Conservation (phyloP, 352 stramenopile species). For the Globisporangium echinulatum region DNA sequence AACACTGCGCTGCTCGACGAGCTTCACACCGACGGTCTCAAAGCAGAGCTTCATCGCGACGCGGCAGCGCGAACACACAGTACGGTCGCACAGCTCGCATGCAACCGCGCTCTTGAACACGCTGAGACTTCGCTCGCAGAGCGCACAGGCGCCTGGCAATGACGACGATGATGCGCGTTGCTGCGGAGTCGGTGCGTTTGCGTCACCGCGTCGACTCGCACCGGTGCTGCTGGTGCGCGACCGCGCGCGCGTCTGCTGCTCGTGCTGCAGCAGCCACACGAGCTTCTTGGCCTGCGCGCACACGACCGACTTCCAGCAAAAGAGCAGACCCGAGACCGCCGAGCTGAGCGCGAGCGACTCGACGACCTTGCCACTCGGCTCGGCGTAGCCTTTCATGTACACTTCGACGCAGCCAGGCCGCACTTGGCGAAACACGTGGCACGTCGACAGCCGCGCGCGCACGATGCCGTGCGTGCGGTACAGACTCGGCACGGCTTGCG, state of each 20-base stretch:
- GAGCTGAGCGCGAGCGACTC: slow-evolving; percentile 38
- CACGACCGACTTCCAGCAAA: slow-evolving; percentile 21
- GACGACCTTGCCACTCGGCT: slow-evolving; percentile 31
- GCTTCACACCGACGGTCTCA: slow-evolving; percentile 10
- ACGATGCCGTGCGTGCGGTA: slow-evolving; percentile 24
- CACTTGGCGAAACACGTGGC: slow-evolving; percentile 29
- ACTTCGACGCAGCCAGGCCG: slow-evolving; percentile 17
- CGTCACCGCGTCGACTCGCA: slow-evolving; percentile 5
- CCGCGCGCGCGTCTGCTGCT: slow-evolving; percentile 9
- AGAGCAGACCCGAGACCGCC: slow-evolving; percentile 10
- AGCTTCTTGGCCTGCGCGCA: slow-evolving; percentile 23
- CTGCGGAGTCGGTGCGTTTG: neutral
- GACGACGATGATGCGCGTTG: neutral
- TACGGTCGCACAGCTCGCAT: slow-evolving; percentile 3
- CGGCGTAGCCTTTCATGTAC: slow-evolving; percentile 31
- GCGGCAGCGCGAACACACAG: slow-evolving; percentile 10
- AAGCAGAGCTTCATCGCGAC: slow-evolving; percentile 10
- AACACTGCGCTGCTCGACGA: neutral
- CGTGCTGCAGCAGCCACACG: slow-evolving; percentile 30
- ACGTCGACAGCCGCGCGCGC: slow-evolving; percentile 40
- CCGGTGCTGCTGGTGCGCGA: neutral
- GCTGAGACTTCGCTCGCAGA: slow-evolving; percentile 15
- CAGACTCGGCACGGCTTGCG: slow-evolving; percentile 29
- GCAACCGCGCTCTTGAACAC: slow-evolving; percentile 10
- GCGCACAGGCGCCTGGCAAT: slow-evolving; percentile 6